These are phyloP conservation scores for Trichophyton schoenleinii DNA, from an alignment of 2,329 filamentous ascomycete species.

Conservation along the genomic window DNA sequence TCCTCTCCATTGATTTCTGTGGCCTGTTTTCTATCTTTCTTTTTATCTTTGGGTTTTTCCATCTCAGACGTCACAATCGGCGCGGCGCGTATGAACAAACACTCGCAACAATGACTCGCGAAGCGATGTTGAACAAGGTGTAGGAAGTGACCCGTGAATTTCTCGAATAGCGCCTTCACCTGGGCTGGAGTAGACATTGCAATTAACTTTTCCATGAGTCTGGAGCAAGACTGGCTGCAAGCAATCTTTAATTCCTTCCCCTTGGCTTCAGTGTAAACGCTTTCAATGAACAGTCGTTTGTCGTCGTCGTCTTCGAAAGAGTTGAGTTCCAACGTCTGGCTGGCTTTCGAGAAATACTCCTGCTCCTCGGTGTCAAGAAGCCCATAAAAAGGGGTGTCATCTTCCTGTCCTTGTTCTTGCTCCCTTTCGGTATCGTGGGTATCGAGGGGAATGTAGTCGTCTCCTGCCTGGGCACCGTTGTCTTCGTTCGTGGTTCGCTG, in stretches of 20 bases:
- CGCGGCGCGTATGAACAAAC: slow-evolving; percentile 73
- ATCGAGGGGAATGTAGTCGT: slow-evolving; percentile 30
- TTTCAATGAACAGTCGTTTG: slow-evolving; percentile 58
- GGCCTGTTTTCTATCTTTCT: slow-evolving; percentile 17
- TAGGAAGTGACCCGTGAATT: slow-evolving; percentile 75
- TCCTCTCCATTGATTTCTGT: slow-evolving; percentile 31
- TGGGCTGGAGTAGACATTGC: slow-evolving; percentile 64
- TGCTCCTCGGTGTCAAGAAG: slow-evolving; percentile 87
- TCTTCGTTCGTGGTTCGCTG: slow-evolving; percentile 20
- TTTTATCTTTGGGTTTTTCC: slow-evolving; percentile 27
- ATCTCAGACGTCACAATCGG: slow-evolving; percentile 65
- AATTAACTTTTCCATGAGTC: slow-evolving; percentile 84
- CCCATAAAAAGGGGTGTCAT: slow-evolving; percentile 73
- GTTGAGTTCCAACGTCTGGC: slow-evolving; percentile 80
- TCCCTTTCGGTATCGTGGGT: slow-evolving; percentile 13
- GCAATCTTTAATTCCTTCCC: slow-evolving; percentile 94
- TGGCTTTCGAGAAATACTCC: slow-evolving; percentile 84
- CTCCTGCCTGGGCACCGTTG: slow-evolving; percentile 14
- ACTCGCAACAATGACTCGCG: slow-evolving; percentile 93
- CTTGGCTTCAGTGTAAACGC: slow-evolving; percentile 71
- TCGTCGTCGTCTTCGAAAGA: slow-evolving; percentile 70
- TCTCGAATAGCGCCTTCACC: slow-evolving; percentile 74
- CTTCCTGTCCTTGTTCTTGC: slow-evolving; percentile 12
- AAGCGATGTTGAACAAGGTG: slow-evolving; percentile 90
- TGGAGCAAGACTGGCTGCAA: slow-evolving; percentile 87